phyloP scores from a whole-genome alignment of 2,329 filamentous ascomycete genomes.

The Aspergillus ochraceus region DNA sequence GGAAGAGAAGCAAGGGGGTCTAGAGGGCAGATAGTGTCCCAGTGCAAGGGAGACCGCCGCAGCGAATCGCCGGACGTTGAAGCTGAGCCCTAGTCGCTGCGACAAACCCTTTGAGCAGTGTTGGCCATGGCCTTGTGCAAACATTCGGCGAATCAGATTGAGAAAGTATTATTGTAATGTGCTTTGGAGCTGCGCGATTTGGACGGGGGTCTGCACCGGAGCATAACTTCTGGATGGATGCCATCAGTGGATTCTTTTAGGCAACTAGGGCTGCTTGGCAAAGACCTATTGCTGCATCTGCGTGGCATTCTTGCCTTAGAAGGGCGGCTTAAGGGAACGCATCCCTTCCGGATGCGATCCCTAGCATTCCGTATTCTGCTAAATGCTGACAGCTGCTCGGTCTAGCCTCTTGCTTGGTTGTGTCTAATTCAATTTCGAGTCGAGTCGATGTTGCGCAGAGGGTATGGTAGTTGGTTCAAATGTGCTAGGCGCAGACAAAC shows the following conservation, averaged over 20 bases:
- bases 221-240: neutral
- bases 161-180: neutral
- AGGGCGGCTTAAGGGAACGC: neutral
- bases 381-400: neutral
- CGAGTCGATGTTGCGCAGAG: neutral
- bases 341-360: neutral
- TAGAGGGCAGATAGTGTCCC: neutral
- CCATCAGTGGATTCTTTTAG: conserved; percentile 1
- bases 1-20: conserved; percentile 6
- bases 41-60: conserved; percentile 9
- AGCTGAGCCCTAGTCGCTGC: neutral
- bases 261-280: conserved; percentile 2
- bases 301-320: neutral
- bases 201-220: neutral
- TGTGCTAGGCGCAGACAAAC: neutral
- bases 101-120: neutral
- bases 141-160: neutral
- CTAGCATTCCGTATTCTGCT: neutral
- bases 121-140: neutral
- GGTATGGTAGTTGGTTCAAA: neutral
- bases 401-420: neutral
- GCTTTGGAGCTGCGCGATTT: neutral
- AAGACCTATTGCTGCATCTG: neutral
- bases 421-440: neutral
- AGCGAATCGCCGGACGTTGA: neutral